Evolutionary conservation across 495 filamentous ascomycete genomes (phyloP).

Genomic region (Penicillium alfredii): DNA sequence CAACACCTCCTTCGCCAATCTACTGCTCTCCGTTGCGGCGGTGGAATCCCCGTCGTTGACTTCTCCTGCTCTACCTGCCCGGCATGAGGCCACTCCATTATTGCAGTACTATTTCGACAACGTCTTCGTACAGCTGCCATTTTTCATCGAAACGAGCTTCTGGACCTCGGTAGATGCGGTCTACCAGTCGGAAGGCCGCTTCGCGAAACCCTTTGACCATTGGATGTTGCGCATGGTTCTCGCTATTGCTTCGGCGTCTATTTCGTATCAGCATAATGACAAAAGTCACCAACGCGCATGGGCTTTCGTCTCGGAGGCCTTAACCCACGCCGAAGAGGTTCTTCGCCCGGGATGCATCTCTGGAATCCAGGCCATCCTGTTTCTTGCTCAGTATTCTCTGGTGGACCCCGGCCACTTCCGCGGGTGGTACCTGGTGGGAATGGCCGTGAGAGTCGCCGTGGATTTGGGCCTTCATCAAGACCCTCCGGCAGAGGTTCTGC

Average conservation of each 20-base stretch:
- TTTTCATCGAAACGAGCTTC: slow-evolving; percentile 69
- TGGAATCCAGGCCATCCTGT: slow-evolving; percentile 76
- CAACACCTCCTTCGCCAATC: slow-evolving; percentile 78
- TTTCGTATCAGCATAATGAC: slow-evolving; percentile 63
- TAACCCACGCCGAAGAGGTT: slow-evolving; percentile 71
- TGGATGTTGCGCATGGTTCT: slow-evolving; percentile 87
- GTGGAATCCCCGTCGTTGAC: slow-evolving; percentile 57
- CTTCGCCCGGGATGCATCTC: slow-evolving; percentile 73
- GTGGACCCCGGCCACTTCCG: slow-evolving; percentile 85
- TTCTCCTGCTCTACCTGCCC: slow-evolving; percentile 55
- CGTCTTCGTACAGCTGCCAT: slow-evolving; percentile 70
- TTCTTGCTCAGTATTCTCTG: slow-evolving; percentile 82
- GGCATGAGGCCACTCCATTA: slow-evolving; percentile 56
- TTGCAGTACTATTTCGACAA: slow-evolving; percentile 80
- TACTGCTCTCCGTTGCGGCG: slow-evolving; percentile 68
- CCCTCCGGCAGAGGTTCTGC: slow-evolving; percentile 57
- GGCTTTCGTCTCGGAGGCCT: slow-evolving; percentile 60
- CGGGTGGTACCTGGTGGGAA: slow-evolving; percentile 83
- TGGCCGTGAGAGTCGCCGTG: slow-evolving; percentile 74
- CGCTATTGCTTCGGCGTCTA: slow-evolving; percentile 66
- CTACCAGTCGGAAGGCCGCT: slow-evolving; percentile 57
- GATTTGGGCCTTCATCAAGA: slow-evolving; percentile 91
- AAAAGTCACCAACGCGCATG: slow-evolving; percentile 57
- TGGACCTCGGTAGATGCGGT: slow-evolving; percentile 72
- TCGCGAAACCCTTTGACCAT: slow-evolving; percentile 65